These are phyloP conservation scores for Ceratobasidium theobromae DNA, from an alignment of 1,284 basidiomycete species.

Conservation along the genomic window DNA sequence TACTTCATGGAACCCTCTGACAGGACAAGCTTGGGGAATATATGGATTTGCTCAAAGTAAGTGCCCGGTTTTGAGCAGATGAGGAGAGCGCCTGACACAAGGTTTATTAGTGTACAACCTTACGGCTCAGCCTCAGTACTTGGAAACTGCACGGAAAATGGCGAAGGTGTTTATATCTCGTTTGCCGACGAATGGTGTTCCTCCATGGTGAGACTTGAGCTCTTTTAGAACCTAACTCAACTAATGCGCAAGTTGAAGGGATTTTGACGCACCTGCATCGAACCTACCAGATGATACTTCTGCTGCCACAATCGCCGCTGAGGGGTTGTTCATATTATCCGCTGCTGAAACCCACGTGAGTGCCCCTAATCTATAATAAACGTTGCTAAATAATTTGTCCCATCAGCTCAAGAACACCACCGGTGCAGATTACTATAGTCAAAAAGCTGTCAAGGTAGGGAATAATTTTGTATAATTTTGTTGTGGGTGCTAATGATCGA, in stretches of 20 bases:
- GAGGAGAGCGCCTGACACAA: conserved; percentile 6
- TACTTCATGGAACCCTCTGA: neutral
- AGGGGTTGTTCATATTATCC: conserved; percentile 58
- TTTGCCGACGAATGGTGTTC: conserved; percentile 53
- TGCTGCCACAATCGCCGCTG: conserved; percentile 61
- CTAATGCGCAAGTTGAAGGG: conserved; percentile 48
- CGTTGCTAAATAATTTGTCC: neutral
- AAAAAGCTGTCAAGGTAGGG: conserved; percentile 53
- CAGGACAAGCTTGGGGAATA: conserved; percentile 67
- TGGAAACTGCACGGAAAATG: conserved; percentile 58
- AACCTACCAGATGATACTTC: conserved; percentile 64
- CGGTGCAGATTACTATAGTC: conserved; percentile 49
- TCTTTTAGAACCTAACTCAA: conserved; percentile 2
- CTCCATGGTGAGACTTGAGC: conserved; percentile 56
- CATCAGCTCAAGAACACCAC: conserved; percentile 43
- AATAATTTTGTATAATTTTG: neutral
- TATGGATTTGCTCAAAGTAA: conserved; percentile 68
- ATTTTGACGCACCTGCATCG: conserved; percentile 64
- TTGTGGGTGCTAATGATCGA: neutral
- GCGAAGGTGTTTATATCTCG: conserved; percentile 59
- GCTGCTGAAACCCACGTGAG: conserved; percentile 48
- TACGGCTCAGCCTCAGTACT: conserved; percentile 53
- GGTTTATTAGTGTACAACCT: conserved; percentile 56
- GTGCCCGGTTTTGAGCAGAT: conserved; percentile 38
- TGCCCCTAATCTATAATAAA: neutral